These are phyloP conservation scores for Venturia asperata DNA, from an alignment of 2,329 filamentous ascomycete genomes.

Conservation along the genomic window DNA sequence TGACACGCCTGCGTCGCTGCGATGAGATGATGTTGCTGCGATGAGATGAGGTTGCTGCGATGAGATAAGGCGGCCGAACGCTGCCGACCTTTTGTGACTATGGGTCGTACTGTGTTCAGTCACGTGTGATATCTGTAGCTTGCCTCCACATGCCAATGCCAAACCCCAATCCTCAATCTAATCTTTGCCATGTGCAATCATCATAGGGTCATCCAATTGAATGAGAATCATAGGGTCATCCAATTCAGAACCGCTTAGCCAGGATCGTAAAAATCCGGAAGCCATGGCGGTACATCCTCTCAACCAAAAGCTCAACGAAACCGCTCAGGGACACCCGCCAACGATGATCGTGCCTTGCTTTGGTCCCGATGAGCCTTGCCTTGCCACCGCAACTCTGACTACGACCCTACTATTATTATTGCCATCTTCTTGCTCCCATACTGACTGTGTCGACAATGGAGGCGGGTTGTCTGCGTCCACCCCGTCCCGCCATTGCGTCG, in stretches of 20 bases:
- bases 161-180: not conserved
- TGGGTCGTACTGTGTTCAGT: not conserved
- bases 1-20: not conserved
- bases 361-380: not conserved
- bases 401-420: too few relatives aligned
- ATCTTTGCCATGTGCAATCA: slow-evolving; percentile 8
- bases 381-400: not conserved
- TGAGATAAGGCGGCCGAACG: not conserved
- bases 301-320: slow-evolving; percentile 12
- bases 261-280: not conserved
- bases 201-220: not conserved
- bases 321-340: slow-evolving; percentile 1
- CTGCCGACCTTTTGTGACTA: not conserved
- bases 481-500: not conserved
- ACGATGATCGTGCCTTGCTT: not conserved
- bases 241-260: not conserved
- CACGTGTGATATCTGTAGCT: not conserved
- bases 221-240: slow-evolving; percentile 1
- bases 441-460: not conserved
- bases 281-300: not conserved
- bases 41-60: not conserved
- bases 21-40: not conserved
- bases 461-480: not conserved
- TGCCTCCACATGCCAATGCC: not conserved
- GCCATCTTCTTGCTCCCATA: too few relatives aligned